phyloP scores from a whole-genome alignment of 2,329 filamentous ascomycete genomes.

The Periconia sp. region DNA sequence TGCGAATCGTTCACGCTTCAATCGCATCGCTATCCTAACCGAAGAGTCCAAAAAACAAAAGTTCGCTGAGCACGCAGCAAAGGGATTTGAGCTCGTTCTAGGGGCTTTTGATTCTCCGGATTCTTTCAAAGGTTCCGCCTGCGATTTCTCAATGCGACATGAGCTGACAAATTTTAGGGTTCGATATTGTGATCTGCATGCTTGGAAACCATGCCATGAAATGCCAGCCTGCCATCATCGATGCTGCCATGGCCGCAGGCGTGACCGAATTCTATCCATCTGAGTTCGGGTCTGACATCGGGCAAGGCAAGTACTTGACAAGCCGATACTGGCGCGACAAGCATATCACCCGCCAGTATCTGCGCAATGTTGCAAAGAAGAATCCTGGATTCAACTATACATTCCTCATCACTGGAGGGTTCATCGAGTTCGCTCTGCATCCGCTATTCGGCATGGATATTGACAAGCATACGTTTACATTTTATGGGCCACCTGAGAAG shows the following conservation, averaged over 20 bases:
- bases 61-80: slow-evolving; percentile 14
- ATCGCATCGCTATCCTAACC: slow-evolving; percentile 14
- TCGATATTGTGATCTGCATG: slow-evolving; percentile 15
- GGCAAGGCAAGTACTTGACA: slow-evolving; percentile 14
- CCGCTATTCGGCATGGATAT: slow-evolving; percentile 15
- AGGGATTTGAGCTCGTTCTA: slow-evolving; percentile 14
- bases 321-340: slow-evolving; percentile 18
- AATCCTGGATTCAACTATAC: slow-evolving; percentile 15
- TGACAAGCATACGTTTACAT: slow-evolving; percentile 17
- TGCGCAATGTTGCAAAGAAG: slow-evolving; percentile 11
- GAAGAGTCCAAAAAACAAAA: slow-evolving; percentile 14
- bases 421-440: slow-evolving; percentile 14
- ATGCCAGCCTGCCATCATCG: slow-evolving; percentile 17
- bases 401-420: slow-evolving; percentile 12
- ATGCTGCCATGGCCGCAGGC: slow-evolving; percentile 14
- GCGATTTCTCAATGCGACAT: slow-evolving; percentile 12
- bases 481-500: slow-evolving; percentile 15
- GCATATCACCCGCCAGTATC: slow-evolving; percentile 15
- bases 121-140: slow-evolving; percentile 16
- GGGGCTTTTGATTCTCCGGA: slow-evolving; percentile 15
- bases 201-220: slow-evolving; percentile 19
- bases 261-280: slow-evolving; percentile 20
- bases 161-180: slow-evolving; percentile 15
- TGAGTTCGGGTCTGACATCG: slow-evolving; percentile 17
- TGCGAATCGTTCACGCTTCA: slow-evolving; percentile 14